These are phyloP conservation scores for Symbiodinium pilosum DNA, from an alignment of 73 alveolate species.

Conservation along the genomic window DNA sequence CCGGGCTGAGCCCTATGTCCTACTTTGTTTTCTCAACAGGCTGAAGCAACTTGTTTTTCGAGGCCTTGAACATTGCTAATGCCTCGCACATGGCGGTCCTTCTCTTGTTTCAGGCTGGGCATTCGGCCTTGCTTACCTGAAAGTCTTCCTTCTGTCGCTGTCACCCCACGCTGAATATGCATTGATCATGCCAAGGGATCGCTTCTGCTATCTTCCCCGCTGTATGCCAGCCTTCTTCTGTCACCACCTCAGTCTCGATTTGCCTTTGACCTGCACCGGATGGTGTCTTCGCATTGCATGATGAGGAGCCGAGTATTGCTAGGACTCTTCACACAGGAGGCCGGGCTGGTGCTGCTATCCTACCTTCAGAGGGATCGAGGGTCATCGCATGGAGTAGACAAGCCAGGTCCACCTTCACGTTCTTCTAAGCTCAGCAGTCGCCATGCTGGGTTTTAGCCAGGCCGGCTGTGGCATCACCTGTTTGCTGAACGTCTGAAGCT, in stretches of 20 bases:
- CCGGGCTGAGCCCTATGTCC: neutral
- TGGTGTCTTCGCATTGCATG: neutral
- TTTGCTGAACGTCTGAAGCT: neutral
- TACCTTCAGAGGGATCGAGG: neutral
- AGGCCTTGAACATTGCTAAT: conserved; percentile 53
- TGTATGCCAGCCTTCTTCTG: conserved; percentile 33
- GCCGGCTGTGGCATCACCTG: neutral
- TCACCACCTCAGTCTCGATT: neutral
- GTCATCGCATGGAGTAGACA: no score
- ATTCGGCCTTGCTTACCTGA: neutral
- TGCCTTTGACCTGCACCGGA: neutral
- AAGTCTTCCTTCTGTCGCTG: no score
- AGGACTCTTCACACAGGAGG: conserved; percentile 91
- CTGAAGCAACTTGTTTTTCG: neutral
- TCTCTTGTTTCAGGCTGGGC: conserved; percentile 1
- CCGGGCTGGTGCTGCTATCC: neutral
- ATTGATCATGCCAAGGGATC: conserved; percentile 8
- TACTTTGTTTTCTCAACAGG: neutral
- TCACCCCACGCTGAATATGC: no score
- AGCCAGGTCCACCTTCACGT: conserved; percentile 57
- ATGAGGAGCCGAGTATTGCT: conserved; percentile 59
- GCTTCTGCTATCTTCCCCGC: conserved; percentile 36
- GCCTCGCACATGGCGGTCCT: conserved; percentile 46
- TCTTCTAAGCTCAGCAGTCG: conserved; percentile 50
- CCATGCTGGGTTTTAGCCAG: conserved; percentile 6